These are phyloP conservation scores for Odontarrhena argentea DNA, from an alignment of 345 rosid species.

Conservation along the genomic window DNA sequence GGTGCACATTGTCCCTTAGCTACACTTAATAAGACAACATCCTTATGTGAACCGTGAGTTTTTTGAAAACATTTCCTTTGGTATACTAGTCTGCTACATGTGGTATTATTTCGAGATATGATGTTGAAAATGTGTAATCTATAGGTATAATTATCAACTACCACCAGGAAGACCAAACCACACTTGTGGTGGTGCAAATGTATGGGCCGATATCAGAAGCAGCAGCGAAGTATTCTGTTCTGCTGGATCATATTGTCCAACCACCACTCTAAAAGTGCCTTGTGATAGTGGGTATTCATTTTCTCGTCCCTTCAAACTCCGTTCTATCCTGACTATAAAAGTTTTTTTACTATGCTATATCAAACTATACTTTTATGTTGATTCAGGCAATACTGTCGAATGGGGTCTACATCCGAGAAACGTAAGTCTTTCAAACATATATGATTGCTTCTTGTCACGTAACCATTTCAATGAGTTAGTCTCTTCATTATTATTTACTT, in stretches of 20 bases:
- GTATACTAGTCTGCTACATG: neutral
- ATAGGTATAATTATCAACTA: constrained; percentile 80
- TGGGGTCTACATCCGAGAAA: constrained; percentile 76
- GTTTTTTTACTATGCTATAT: neutral
- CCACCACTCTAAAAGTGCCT: constrained; percentile 41
- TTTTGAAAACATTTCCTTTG: neutral
- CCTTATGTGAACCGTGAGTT: constrained; percentile 46
- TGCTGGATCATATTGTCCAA: constrained; percentile 62
- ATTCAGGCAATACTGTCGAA: constrained; percentile 78
- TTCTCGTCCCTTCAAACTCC: constrained; percentile 30
- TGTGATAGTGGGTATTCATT: constrained; percentile 64
- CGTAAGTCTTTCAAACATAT: constrained; percentile 47
- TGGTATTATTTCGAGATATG: neutral
- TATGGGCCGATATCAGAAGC: constrained; percentile 78
- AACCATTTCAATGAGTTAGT: constrained; percentile 5
- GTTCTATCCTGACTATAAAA: neutral
- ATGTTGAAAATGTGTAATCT: constrained; percentile 31
- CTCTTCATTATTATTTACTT: constrained; percentile 25
- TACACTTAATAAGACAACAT: constrained; percentile 30
- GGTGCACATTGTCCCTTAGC: constrained; percentile 44
- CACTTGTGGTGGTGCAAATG: constrained; percentile 92
- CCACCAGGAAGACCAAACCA: constrained; percentile 74
- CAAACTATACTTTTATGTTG: constrained; percentile 14
- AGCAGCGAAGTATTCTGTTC: constrained; percentile 82
- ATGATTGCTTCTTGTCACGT: neutral